Base-by-base conservation (phyloP, 179 eudicot species). In the Amaranthus tricolor region DNA sequence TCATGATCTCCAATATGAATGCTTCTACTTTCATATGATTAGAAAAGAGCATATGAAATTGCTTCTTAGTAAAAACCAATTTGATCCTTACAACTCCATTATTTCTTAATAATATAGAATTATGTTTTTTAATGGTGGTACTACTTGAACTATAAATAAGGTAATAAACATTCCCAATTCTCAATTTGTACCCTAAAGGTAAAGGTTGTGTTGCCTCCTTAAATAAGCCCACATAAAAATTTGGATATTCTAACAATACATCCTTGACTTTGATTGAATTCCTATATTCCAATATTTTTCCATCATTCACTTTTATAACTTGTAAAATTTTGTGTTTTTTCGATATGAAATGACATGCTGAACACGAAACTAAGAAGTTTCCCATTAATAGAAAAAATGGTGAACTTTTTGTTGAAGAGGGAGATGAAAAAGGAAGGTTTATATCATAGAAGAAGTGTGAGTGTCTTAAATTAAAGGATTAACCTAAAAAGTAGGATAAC, bases 31-130 rank as follows among this genome's bases (percentile, higher is more conserved):
- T 78, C 68, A 65, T 61, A 11, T 77, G 78, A 65, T 82, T 73
- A 0, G 84, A 72, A 19, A 85, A 24, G 47, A 88, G 62, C 49
- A 81, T 80, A 62, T 74, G 82, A 57, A 90, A 86, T 72, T 88
- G 90, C 31, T 89, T 78, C 75, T 80, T 89, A 71, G 91, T 82
- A 43, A 89, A 81, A 19, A 87, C 86, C 48, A 89, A 81, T 75
- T 86, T 89, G 44, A 89, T 82, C 74, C 85, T 86, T 73, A 74
- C 83, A n/a, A 77, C 80, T 14, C 19, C 55, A 10, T 17, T 45
- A 12, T 50, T 55, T 59, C 24, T 10, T 11, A 49, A 20, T 51
- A 45, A 12, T 1, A 58, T 6, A 59, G 15, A 20, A 45, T 13
- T 58, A 19, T 11, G 44, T 16, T 74, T 17, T 52, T 21, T 0